These are phyloP conservation scores for Vitis hybrid DNA, from an alignment of 177 flowering plant species.

Conservation along the genomic window DNA sequence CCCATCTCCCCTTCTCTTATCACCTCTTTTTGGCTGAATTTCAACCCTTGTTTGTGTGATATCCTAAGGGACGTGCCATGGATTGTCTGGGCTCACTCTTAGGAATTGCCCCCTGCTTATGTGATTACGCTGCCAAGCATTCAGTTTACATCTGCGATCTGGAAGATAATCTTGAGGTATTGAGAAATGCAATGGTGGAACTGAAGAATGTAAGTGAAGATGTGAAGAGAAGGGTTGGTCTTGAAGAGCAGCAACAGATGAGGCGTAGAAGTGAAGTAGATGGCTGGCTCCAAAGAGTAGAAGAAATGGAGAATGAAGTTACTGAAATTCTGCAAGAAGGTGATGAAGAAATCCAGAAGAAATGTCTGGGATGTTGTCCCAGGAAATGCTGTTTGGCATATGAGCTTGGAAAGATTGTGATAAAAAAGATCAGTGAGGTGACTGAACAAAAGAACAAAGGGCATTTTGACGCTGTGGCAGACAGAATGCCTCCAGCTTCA, in stretches of 20 bases:
- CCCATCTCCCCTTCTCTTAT: no score
- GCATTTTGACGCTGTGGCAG: no score
- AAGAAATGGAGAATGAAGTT: background rate
- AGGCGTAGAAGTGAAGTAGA: background rate
- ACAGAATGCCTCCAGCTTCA: background rate
- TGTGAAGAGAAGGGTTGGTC: background rate
- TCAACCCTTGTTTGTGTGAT: no score
- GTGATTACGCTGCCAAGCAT: background rate
- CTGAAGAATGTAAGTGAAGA: background rate
- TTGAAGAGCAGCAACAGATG: background rate
- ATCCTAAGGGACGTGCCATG: background rate
- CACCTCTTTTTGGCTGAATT: no score
- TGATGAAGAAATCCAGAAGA: background rate
- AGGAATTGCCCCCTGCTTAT: background rate
- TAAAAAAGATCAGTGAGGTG: background rate
- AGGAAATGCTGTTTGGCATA: background rate
- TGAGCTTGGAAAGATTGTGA: conserved; percentile 3
- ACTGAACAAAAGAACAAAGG: background rate
- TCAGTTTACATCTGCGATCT: background rate
- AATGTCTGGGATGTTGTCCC: background rate
- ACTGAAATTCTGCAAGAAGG: background rate
- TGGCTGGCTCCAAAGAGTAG: background rate
- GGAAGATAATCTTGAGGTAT: background rate
- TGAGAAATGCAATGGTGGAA: background rate
- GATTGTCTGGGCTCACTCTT: background rate